Evolutionary conservation across 2,329 filamentous ascomycete genomes (phyloP), one percentile per base, ranked within the genome.

Genomic region (Pseudogymnoascus sp.): DNA sequence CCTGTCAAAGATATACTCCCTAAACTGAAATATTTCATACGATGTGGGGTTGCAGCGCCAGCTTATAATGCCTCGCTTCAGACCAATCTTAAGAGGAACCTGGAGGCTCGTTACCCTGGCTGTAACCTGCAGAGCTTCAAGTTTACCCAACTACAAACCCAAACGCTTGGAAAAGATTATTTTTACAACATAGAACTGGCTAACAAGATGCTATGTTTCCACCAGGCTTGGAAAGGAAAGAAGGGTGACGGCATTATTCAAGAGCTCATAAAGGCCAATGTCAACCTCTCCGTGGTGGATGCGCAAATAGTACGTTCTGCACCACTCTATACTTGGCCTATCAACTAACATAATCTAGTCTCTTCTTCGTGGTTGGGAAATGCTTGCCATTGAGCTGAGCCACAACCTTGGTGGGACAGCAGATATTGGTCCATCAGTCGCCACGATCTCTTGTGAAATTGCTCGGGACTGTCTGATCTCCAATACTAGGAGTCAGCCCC

Each of bases 21-120:
- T 28, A 87, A 92, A 67, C 78, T 99, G 6, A 83, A 87, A 62
- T 97, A 95, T 77, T 90, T 91, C 68, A 79, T 91, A 16, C 84
- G 90, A 36, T 87, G 91, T 70, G 93, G 89, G 1, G 87, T 93
- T 5, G 81, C 85, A 59, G 86, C 93, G n/a, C 84, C 88, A 16
- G 86, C 85, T 11, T 97, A 97, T 76, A 97, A 97, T 73, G 81
- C 83, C 53, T 96, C 93, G 2, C 78, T 97, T 53, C 95, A 99
- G 72, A 81, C 82, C 36, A 96, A 96, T 70, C 84, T 99, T 69
- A 86, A 89, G 64, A 88, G 85, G 71, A 97, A 99, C 73, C 89
- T 99, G 70, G 84, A 88, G 67, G 83, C 82, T 67, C 89, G 89
- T 67, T 97, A 95, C 72, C 78, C 84, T 1, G 87, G 87, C 4